Conservation (phyloP, 2,329 filamentous ascomycete species). For the Aspergillus versicolor region DNA sequence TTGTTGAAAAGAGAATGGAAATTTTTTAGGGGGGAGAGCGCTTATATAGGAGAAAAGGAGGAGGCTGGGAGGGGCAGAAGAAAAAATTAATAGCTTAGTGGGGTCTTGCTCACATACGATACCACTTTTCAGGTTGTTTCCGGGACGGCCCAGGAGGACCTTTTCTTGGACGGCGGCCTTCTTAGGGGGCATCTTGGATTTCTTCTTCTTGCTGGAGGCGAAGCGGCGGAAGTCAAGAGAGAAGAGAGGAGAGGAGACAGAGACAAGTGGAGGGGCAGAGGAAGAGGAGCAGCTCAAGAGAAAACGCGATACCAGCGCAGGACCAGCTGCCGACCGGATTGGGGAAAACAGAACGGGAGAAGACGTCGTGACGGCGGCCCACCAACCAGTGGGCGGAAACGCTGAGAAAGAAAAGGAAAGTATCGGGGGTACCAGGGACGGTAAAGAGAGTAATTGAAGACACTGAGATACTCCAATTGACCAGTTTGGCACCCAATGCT, state of each 20-base stretch:
- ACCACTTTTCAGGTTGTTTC: constrained; percentile 98
- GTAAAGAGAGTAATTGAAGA: background rate
- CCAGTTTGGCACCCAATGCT: background rate
- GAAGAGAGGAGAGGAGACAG: constrained; percentile 30
- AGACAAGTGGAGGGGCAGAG: constrained; percentile 49
- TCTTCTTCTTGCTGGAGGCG: constrained; percentile 60
- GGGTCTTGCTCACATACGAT: constrained; percentile 73
- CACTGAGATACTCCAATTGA: constrained; percentile 1
- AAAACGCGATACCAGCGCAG: constrained; percentile 50
- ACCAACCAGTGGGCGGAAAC: constrained; percentile 8
- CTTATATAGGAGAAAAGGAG: constrained; percentile 11
- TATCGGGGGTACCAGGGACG: background rate
- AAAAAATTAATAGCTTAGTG: constrained; percentile 26
- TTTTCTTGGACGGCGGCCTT: constrained; percentile 91
- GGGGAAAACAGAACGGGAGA: constrained; percentile 48
- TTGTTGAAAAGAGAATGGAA: constrained; percentile 15
- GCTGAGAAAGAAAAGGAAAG: background rate
- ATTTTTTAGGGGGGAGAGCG: constrained; percentile 7
- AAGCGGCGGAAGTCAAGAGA: constrained; percentile 41
- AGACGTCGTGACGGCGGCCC: constrained; percentile 18
- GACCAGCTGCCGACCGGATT: constrained; percentile 63
- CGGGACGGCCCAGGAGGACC: constrained; percentile 89
- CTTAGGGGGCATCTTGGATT: constrained; percentile 86
- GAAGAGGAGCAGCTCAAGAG: constrained; percentile 21
- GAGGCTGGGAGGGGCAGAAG: constrained; percentile 21